Evolutionary conservation across 106 monocot genomes (phyloP), one percentile per base, ranked within the genome.

Genomic region (Apostasia ramifera): DNA sequence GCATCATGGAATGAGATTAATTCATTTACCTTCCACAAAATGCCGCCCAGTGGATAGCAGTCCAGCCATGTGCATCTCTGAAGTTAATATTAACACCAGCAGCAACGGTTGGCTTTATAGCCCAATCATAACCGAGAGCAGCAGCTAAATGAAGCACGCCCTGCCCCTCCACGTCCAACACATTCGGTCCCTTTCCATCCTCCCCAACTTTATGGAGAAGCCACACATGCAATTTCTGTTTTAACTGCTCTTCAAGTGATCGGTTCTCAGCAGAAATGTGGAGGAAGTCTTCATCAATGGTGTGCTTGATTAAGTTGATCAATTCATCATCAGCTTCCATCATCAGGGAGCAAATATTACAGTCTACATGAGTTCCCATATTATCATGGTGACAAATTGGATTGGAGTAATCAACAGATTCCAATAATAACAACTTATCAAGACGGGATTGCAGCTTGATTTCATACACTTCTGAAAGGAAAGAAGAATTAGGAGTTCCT

Each of bases 11-110:
- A 26, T 26, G 26, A 43, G 12, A 42, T 44, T 9, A 5, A 63
- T 6, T 3, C 14, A 44, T 45, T 49, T 76, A 92, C 95, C 95
- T 89, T 61, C 92, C 97, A 81, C 59, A 83, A 61, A 63, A 89
- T 40, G 97, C 97, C 9, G 92, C 92, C 97, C 97, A 98, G 65
- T 98, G 97, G 74, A 98, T 83, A 11, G 91, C 97, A 75, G 97
- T 98, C 97, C 92, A 91, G 12, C 97, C 97, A 83, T 70, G 87
- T 2, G 67, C 74, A 85, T 98, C 97, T 69, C 92, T 78, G 51
- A 98, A 92, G 48, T 91, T 90, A 15, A 91, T 84, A 67, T 71
- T 92, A 14, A 98, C 86, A 70, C 97, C 97, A 49, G 87, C 75
- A 68, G 73, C 70, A 54, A 87, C 58, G 44, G 64, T 90, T 3